Evolutionary conservation across 257 asterid species (phyloP), one percentile per base, ranked within the genome.

Genomic region (Paulownia fortunei): DNA sequence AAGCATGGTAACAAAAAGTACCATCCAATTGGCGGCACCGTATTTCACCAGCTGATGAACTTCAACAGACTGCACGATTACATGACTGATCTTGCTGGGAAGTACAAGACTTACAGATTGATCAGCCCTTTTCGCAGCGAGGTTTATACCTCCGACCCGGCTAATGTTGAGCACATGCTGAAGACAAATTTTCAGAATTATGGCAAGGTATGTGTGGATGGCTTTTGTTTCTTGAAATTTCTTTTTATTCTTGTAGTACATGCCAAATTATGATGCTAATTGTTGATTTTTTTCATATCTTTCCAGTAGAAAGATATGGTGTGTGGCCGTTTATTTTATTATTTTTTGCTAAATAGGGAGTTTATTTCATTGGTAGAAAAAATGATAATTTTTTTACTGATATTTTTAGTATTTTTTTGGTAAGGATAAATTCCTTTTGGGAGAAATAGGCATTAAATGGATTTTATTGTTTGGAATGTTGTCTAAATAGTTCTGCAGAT

Each of bases 151-250:
- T 82, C 91, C 1, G 89, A 90, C 10, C 95, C 93, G 0, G 81
- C 74, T 34, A 89, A 85, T 32, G 89, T 90, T 9, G 93, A 92
- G 85, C 89, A 89, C 64, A 86, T 92, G 1, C 93, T 92, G 79
- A 90, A 88, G 67, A 85, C 96, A 7, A 92, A 92, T 79, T 90
- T 92, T 73, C 76, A 80, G 0, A 90, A 90, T 71, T 92, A 91
- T 47, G 94, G 88, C 67, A 89, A 84, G 94, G 97, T 92, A n/a
- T n/a, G n/a, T n/a, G n/a, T n/a, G n/a, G n/a, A n/a, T n/a, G n/a
- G n/a, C n/a, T n/a, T n/a, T n/a, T n/a, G n/a, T n/a, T n/a, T n/a
- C n/a, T n/a, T n/a, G n/a, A n/a, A n/a, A n/a, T n/a, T n/a, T n/a
- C n/a, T n/a, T n/a, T n/a, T n/a, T n/a, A n/a, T n/a, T n/a, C n/a